phyloP scores from a whole-genome alignment of 441 rosid genomes.

The Erodium moschatum region DNA sequence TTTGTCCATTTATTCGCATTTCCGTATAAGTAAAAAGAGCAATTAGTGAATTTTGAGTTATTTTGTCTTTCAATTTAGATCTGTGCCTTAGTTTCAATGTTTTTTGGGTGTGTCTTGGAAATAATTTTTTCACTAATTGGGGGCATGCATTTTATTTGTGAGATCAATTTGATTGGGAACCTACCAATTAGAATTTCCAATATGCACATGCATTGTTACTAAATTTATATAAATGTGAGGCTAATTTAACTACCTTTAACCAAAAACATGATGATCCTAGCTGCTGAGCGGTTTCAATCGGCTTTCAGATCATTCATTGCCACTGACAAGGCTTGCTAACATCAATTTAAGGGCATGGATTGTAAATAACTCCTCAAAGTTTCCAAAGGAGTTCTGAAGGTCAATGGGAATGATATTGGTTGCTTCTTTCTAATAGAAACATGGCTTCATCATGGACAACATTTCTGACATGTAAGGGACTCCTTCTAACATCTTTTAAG shows the following conservation, averaged over 20 bases:
- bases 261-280: neutral
- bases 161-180: too few species aligned
- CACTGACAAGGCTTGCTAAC: neutral
- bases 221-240: neutral
- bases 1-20: too few species aligned
- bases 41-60: too few species aligned
- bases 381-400: neutral
- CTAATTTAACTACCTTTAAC: neutral
- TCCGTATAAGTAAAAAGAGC: too few species aligned
- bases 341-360: neutral
- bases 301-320: neutral
- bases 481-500: neutral
- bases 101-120: too few species aligned
- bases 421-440: neutral
- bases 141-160: too few species aligned
- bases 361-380: neutral
- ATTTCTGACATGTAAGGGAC: neutral
- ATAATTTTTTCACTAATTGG: too few species aligned
- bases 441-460: neutral
- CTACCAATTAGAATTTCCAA: too few species aligned
- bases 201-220: neutral
- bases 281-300: neutral
- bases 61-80: too few species aligned
- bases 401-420: neutral
- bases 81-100: too few species aligned